Percentiles rank a stretch among this genome's conserved stretches.
These are phyloP conservation scores for Neurospora sp. DNA, from an alignment of 2,329 filamentous ascomycete species.

Conservation along the genomic window DNA sequence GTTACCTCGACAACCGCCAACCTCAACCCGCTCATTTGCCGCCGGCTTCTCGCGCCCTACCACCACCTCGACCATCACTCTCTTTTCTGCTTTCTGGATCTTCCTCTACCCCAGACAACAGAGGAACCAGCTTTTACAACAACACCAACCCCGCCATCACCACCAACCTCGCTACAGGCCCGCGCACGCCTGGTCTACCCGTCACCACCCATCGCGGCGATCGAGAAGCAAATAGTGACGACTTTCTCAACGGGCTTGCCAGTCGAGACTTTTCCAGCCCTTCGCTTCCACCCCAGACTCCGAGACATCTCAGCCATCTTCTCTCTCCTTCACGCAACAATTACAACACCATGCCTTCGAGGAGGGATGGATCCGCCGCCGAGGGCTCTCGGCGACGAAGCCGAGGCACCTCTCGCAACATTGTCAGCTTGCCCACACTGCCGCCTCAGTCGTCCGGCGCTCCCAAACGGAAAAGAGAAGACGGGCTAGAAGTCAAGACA, in stretches of 20 bases:
- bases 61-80: neutral
- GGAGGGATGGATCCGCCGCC: neutral
- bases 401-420: neutral
- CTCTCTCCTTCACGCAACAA: neutral
- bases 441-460: neutral
- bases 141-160: neutral
- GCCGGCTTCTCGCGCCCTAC: neutral
- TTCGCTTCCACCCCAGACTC: conserved; percentile 5
- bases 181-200: neutral
- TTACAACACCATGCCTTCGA: neutral
- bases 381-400: neutral
- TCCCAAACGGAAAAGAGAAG: neutral
- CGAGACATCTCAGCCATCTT: neutral
- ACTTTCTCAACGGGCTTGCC: conserved; percentile 8
- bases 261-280: conserved; percentile 9
- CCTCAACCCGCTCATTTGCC: neutral
- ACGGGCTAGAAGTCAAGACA: neutral
- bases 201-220: neutral
- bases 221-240: conserved; percentile 10
- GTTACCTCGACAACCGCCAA: neutral
- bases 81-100: neutral
- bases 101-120: neutral
- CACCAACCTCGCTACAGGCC: neutral
- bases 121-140: neutral
- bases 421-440: neutral